Evolutionary conservation across 1,284 basidiomycete genomes (phyloP), one percentile per base, ranked within the genome.

Genomic region (Irpex rosettiformis): DNA sequence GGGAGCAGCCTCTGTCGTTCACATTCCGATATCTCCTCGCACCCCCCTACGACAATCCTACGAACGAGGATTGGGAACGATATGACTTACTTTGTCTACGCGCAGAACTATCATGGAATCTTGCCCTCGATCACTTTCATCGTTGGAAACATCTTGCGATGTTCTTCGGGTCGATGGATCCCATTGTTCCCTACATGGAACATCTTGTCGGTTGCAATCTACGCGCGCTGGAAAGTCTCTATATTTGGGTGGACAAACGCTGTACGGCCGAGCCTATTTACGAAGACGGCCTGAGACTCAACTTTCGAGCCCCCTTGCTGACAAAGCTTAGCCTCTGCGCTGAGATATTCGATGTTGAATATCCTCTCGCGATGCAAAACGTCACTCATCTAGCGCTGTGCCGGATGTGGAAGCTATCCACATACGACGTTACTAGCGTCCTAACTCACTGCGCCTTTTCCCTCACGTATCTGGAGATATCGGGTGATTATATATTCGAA

Each of bases 1-100:
- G 21, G 37, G 49, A 43, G 11, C 54, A 25, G 4, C 29, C 54
- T 10, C 58, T 59, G 21, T 52, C 54, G 4, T 22, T 59, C 30
- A 28, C 37, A 11, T 59, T 59, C 37, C 48, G 18, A 6, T 51
- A 51, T 28, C 24, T 51, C 24, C 48, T 51, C 10, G 48, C 48
- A 16, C 48, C 48, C 21, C 48, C 48, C 6, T 27, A 51, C 48
- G 48, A 51, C 48, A 51, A 16, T 18, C 48, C 24, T 16, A 51
- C 43, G 21, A 18, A 45, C n/a, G 48, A 51, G 27, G 24, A 21
- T 24, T 51, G 48, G 48, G 48, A 13, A 22, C 22, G 27, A 22
- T 51, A 51, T 24, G 27, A 27, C 22, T 28, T 51, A 6, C 25
- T 11, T n/a, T 28, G 48, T 27, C 13, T 27, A 18, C 48, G 24